These are phyloP conservation scores for Leccinellum rugosiceps DNA, from an alignment of 768 basidiomycete genomes.

Conservation along the genomic window DNA sequence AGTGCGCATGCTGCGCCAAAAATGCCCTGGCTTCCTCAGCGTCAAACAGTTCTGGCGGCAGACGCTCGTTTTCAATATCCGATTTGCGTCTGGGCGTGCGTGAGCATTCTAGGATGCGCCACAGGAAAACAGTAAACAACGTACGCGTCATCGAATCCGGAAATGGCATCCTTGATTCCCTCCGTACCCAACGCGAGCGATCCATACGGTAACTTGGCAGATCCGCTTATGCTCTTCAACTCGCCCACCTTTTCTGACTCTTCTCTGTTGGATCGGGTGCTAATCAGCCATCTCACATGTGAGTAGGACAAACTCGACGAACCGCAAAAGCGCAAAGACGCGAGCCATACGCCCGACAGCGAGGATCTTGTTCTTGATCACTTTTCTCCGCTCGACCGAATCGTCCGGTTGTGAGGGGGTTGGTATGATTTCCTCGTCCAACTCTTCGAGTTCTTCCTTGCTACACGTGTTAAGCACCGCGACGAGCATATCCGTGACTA, in stretches of 20 bases:
- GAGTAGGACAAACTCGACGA: conserved; percentile 31
- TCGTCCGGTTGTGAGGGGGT: conserved; percentile 41
- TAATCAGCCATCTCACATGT: not conserved
- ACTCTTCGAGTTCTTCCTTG: conserved; percentile 93
- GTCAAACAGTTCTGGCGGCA: conserved; percentile 95
- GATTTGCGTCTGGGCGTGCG: conserved; percentile 73
- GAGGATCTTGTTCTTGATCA: conserved; percentile 98
- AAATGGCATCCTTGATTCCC: conserved; percentile 93
- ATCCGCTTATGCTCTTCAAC: conserved; percentile 86
- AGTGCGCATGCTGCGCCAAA: conserved; percentile 35
- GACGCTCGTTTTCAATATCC: conserved; percentile 97
- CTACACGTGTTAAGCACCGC: conserved; percentile 95
- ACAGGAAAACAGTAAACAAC: conserved; percentile 42
- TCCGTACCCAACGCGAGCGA: conserved; percentile 85
- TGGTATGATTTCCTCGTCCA: conserved; percentile 44
- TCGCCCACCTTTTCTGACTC: conserved; percentile 98
- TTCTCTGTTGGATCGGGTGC: conserved; percentile 52
- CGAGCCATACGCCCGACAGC: conserved; percentile 95
- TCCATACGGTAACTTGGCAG: conserved; percentile 74
- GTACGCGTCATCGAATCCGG: conserved; percentile 92
- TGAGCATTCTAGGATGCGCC: not conserved
- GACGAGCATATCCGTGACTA: conserved; percentile 98
- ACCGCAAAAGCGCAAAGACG: conserved; percentile 95
- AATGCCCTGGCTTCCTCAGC: conserved; percentile 67
- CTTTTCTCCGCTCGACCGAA: conserved; percentile 70